phyloP scores from a whole-genome alignment of 306 rosid genomes.

The Quercus engelmannii region DNA sequence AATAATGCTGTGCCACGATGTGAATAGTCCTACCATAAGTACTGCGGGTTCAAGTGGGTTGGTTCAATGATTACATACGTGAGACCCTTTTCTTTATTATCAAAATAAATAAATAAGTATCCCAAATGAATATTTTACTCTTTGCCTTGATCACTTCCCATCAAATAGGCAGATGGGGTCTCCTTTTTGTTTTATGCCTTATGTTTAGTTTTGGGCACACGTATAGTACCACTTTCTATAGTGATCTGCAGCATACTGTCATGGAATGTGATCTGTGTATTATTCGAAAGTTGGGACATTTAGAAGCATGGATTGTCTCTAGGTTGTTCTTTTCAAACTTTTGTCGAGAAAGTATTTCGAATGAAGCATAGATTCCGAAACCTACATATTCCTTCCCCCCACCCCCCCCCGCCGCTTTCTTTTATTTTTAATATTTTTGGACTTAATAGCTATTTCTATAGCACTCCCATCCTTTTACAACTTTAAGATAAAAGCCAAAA shows the following conservation, averaged over 20 bases:
- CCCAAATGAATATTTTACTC: background rate
- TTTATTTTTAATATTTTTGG: background rate
- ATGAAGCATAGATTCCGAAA: background rate
- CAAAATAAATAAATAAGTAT: background rate
- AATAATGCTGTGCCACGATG: too few species aligned
- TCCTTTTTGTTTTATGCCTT: background rate
- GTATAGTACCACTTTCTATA: background rate
- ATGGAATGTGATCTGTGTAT: background rate
- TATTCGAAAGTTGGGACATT: background rate
- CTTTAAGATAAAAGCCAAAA: background rate
- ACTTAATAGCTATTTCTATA: background rate
- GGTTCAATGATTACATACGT: too few species aligned
- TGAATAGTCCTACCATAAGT: too few species aligned
- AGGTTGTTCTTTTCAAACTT: background rate
- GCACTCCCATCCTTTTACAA: background rate
- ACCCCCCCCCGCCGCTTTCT: background rate
- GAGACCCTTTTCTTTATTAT: too few species aligned
- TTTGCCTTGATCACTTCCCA: background rate
- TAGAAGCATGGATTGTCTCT: background rate
- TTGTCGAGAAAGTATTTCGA: background rate
- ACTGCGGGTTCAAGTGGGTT: too few species aligned
- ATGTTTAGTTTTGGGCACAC: background rate
- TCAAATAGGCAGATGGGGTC: background rate
- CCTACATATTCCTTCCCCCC: too few species aligned
- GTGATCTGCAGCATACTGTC: background rate